These are phyloP conservation scores for Saprolegnia parasitica DNA, from an alignment of 352 stramenopile genomes.

Conservation along the genomic window DNA sequence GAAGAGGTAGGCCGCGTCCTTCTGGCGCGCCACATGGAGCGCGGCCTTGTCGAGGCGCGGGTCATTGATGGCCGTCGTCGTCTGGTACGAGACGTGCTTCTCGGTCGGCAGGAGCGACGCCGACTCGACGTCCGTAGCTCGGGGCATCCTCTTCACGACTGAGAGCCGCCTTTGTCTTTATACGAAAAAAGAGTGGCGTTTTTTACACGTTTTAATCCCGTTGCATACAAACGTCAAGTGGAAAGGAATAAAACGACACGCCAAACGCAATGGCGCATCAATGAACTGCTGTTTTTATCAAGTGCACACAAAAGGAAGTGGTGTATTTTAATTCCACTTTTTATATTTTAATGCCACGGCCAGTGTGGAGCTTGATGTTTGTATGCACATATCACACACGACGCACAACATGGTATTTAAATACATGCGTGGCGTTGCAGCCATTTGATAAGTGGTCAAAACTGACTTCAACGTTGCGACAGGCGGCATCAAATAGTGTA, in stretches of 20 bases:
- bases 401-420: not conserved
- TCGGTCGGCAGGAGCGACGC: constrained; percentile 17
- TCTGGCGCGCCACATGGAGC: constrained; percentile 4
- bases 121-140: constrained; percentile 16
- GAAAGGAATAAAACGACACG: not conserved
- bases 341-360: not conserved
- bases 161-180: too few species aligned
- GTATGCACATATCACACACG: not conserved
- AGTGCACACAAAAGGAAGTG: not conserved
- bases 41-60: not conserved
- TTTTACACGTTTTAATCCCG: too few species aligned
- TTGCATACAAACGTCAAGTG: not conserved
- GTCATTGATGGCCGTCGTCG: constrained; percentile 5
- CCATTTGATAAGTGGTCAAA: not conserved
- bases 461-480: constrained; percentile 1
- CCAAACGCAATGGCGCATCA: not conserved
- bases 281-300: not conserved
- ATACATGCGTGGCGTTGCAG: not conserved
- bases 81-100: constrained; percentile 26
- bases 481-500: not conserved
- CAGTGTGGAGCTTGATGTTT: not conserved
- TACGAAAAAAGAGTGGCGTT: too few species aligned
- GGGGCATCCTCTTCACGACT: not conserved
- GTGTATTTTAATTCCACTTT: not conserved
- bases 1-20: constrained; percentile 55